Conservation (phyloP, 2,329 filamentous ascomycete genomes). For the Exophiala sp. region DNA sequence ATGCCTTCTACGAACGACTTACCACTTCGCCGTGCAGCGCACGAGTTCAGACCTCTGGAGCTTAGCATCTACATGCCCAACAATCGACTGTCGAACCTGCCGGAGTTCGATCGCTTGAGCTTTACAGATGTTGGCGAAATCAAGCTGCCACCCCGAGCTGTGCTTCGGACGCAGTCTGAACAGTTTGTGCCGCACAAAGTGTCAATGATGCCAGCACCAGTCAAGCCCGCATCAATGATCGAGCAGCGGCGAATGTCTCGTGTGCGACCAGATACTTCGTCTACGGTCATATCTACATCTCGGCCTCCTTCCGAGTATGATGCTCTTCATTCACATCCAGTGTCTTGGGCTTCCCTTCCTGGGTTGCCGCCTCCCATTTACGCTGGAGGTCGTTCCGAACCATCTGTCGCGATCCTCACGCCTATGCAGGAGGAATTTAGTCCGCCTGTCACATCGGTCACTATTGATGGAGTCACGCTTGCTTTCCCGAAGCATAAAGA, state of each 20-base stretch:
- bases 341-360: conserved; percentile 29
- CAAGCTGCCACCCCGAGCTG: conserved; percentile 35
- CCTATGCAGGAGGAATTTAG: conserved; percentile 29
- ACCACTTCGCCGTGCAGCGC: conserved; percentile 21
- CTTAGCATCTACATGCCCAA: conserved; percentile 46
- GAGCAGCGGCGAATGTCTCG: conserved; percentile 20
- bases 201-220: conserved; percentile 14
- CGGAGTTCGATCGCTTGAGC: conserved; percentile 41
- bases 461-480: conserved; percentile 19
- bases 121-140: conserved; percentile 32
- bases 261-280: conserved; percentile 16
- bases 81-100: conserved; percentile 44
- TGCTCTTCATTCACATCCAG: conserved; percentile 28
- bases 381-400: conserved; percentile 28
- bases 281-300: conserved; percentile 22
- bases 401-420: conserved; percentile 23
- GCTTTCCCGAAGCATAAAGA: conserved; percentile 19
- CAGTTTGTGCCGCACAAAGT: conserved; percentile 18
- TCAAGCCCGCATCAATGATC: conserved; percentile 27
- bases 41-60: conserved; percentile 42
- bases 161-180: conserved; percentile 29
- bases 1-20: conserved; percentile 13
- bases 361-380: conserved; percentile 29
- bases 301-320: conserved; percentile 27
- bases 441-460: conserved; percentile 22